These are phyloP conservation scores for Monotropa hypopitys DNA, from an alignment of 179 eudicot genomes.

Conservation along the genomic window DNA sequence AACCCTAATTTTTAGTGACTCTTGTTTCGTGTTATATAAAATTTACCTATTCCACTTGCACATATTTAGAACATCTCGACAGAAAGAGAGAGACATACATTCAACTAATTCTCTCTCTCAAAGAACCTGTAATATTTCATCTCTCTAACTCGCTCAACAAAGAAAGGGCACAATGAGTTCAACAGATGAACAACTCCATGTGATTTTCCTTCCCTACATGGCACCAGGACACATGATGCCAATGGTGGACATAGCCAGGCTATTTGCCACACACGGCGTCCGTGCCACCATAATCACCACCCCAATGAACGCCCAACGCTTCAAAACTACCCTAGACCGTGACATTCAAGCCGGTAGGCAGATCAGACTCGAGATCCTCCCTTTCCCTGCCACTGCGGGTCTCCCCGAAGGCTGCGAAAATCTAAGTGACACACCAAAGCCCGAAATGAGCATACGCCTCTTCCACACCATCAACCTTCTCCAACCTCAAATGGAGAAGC, in stretches of 20 bases:
- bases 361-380: slow-evolving; percentile 14
- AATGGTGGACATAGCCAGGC: slow-evolving; percentile 23
- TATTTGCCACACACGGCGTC: slow-evolving; percentile 15
- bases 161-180: slow-evolving; percentile 8
- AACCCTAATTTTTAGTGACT: not conserved
- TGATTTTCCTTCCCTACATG: slow-evolving; percentile 26
- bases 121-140: too few relatives aligned
- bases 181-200: slow-evolving; percentile 14
- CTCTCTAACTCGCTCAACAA: too few relatives aligned
- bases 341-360: not conserved
- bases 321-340: slow-evolving; percentile 6
- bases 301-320: slow-evolving; percentile 14
- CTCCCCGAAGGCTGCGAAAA: slow-evolving; percentile 21
- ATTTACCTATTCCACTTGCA: not conserved
- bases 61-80: not conserved
- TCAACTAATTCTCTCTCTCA: not conserved
- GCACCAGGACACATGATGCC: slow-evolving; percentile 33
- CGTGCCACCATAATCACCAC: slow-evolving; percentile 28
- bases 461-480: slow-evolving; percentile 12
- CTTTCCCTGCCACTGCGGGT: slow-evolving; percentile 16
- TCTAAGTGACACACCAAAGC: slow-evolving; percentile 4
- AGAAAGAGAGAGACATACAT: not conserved
- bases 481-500: slow-evolving; percentile 12
- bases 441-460: slow-evolving; percentile 8
- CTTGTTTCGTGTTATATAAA: not conserved